phyloP scores from a whole-genome alignment of 768 basidiomycete genomes.

The Boletus edulis region DNA sequence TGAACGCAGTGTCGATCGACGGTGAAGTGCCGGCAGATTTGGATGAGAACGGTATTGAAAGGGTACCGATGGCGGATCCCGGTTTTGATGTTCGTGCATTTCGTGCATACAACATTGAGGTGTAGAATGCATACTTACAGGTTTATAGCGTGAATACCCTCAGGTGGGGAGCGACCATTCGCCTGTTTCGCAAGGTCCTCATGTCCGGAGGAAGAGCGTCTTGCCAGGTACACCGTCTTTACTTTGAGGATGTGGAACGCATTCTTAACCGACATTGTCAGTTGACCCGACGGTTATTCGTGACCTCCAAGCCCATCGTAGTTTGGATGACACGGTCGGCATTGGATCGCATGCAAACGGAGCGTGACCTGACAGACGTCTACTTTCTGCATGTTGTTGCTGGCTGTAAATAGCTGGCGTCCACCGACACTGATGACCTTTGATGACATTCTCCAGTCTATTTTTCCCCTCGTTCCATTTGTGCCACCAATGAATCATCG shows the following conservation, averaged over 20 bases:
- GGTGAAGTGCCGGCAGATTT: constrained; percentile 58
- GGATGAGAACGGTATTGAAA: constrained; percentile 80
- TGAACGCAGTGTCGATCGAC: constrained; percentile 82
- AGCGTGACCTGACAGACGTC: constrained; percentile 20
- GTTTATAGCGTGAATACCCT: constrained; percentile 59
- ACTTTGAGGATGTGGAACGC: not conserved
- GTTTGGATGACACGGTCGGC: constrained; percentile 59
- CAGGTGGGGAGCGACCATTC: constrained; percentile 64
- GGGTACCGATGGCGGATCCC: constrained; percentile 91
- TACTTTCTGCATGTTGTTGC: constrained; percentile 15
- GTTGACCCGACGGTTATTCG: constrained; percentile 88
- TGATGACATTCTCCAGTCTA: constrained; percentile 28
- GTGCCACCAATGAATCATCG: constrained; percentile 18
- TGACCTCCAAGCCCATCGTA: constrained; percentile 84
- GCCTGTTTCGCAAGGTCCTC: constrained; percentile 59
- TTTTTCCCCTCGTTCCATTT: constrained; percentile 11
- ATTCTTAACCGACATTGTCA: constrained; percentile 32
- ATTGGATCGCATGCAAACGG: constrained; percentile 32
- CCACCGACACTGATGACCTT: constrained; percentile 26
- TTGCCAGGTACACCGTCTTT: constrained; percentile 63
- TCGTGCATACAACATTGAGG: constrained; percentile 36
- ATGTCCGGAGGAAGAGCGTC: constrained; percentile 93
- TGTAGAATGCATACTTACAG: constrained; percentile 17
- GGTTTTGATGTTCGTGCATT: constrained; percentile 74
- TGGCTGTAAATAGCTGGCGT: constrained; percentile 24